Base-by-base conservation (phyloP, 768 basidiomycete species). In the Rhizopogon sp. region DNA sequence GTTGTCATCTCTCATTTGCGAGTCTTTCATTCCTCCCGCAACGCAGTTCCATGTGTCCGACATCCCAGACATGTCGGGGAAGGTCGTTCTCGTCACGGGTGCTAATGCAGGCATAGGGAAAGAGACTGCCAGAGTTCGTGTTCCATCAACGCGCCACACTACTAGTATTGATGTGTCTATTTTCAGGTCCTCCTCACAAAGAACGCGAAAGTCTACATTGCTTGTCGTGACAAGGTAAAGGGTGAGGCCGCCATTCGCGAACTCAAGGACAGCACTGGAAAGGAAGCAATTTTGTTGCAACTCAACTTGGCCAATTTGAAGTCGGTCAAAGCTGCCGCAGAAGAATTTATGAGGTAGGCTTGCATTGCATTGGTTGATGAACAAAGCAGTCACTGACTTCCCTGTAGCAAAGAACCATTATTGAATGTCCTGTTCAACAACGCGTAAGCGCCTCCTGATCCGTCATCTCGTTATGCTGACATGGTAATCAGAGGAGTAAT, bases 191-290 rank as follows among this genome's bases (percentile, higher is more conserved):
- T 79, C n/a, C 67, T 80, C 4, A 47, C 55, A 1, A 74, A 75
- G 54, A 73, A 77, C 55, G 79, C 76, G 22, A 79, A 74, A 47
- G 81, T 84, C 2, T 85, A 82, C 62, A 60, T 84, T 16, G 79
- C 77, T 0, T 67, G 72, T 25, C 73, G 81, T 2, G 71, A 64
- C 53, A 44, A 67, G 52, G 60, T 64, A 20, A 82, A 73, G 54
- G 75, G 72, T 2, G 60, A 68, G 17, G 61, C 58, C 9, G 75
- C 76, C 3, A 74, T 81, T 25, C 58, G 56, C 22, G 68, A 76
- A 5, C 62, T 84, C 31, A 72, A 72, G 49, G 55, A 61, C 10
- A 58, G 68, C 53, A 79, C 78, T 6, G 63, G 61, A 6, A 56
- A 57, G 50, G 61, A 60, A 25, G 66, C 64, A 10, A 13, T 63